These are phyloP conservation scores for Thuidium tamariscinum DNA, from an alignment of 225 moss, liverwort and hornwort species.

Conservation along the genomic window DNA sequence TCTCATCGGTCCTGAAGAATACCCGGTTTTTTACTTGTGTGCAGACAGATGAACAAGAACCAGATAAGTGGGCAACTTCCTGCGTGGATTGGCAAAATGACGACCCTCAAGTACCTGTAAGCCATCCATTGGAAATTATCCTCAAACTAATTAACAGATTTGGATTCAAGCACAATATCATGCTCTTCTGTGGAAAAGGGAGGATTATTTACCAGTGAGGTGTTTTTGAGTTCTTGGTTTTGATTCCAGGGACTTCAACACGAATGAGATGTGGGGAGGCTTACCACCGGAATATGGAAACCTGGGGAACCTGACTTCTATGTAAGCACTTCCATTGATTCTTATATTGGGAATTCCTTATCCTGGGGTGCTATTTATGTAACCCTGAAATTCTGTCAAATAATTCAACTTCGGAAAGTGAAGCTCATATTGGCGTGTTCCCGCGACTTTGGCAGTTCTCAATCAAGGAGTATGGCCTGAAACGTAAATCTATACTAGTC, in stretches of 20 bases:
- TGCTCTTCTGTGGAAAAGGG: background rate
- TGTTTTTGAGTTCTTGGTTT: background rate
- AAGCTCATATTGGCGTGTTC: background rate
- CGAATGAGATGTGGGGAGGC: conserved; percentile 18
- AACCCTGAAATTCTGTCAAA: background rate
- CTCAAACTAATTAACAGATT: background rate
- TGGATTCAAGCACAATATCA: background rate
- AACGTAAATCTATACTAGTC: background rate
- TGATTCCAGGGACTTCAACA: conserved; percentile 1
- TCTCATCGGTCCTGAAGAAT: background rate
- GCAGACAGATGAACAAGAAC: background rate
- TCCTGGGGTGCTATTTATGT: background rate
- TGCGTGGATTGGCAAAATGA: conserved; percentile 1
- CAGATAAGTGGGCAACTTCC: background rate
- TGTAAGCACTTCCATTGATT: background rate
- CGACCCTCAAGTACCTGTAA: background rate
- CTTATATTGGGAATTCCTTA: background rate
- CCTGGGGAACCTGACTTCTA: background rate
- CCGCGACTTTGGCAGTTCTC: background rate
- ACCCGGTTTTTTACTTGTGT: background rate
- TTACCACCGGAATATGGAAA: conserved; percentile 6
- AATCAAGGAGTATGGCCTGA: background rate
- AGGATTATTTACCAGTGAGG: background rate
- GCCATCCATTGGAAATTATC: background rate
- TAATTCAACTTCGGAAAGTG: background rate